Base-by-base conservation (phyloP, 2,329 filamentous ascomycete genomes). In the Paraconiothyrium sp. region DNA sequence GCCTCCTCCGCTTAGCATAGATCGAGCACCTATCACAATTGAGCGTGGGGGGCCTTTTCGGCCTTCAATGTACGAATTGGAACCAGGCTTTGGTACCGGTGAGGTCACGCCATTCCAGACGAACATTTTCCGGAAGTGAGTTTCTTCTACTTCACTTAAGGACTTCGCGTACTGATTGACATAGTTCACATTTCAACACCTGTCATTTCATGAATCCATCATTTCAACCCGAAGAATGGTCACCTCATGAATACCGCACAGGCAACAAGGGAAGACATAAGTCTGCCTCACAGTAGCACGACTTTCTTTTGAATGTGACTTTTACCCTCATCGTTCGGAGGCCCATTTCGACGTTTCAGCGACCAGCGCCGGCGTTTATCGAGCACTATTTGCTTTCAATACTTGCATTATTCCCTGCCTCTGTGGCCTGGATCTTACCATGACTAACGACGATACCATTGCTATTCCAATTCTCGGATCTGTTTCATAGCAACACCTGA, bases 191-290 rank as follows among this genome's bases (percentile, higher is more conserved):
- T 65, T 84, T 79, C 77, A 84, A 84, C 59, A 82, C 82, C 22
- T 82, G 83, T 5, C 83, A 85, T 71, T 85, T 82, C 70, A 70
- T 81, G 61, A 85, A 84, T 64, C 80, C 82, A 22, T 81, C 84
- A 35, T 85, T 85, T 67, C 81, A 85, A 60, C 83, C 83, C 6
- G 82, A 85, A 65, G 81, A 84, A 61, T 85, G 83, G 83, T 78
- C 76, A 63, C 83, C 83, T 3, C 81, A 83, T 22, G 82, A 84
- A 54, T 84, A 83, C 61, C 72, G 78, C 35, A 79, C 75, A 16
- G 70, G 70, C 41, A 73, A 74, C 47, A 76, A 76, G 63, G 72
- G 73, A 35, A 75, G 76, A 56, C 74, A 79, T 68, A 79, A 79
- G 63, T 78, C 75, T 8, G 68, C 72, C 43, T 76, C 73, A 11